Percentiles rank a stretch among this genome's conserved stretches.
phyloP scores from a whole-genome alignment of 441 rosid genomes.

The Corymbia citriodora region DNA sequence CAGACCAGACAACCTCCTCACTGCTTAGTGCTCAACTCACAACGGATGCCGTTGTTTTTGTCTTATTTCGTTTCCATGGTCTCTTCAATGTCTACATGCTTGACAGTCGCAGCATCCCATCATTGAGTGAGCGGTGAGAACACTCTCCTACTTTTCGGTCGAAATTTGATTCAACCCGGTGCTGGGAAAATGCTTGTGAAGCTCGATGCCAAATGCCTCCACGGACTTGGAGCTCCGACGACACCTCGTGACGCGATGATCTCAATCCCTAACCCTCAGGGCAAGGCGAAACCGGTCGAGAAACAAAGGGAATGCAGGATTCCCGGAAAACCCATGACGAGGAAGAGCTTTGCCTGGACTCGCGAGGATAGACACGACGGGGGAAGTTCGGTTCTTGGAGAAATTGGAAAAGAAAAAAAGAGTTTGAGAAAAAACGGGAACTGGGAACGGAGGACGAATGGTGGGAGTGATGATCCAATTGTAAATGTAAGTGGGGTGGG shows the following conservation, averaged over 20 bases:
- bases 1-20: neutral
- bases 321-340: slow-evolving; percentile 25
- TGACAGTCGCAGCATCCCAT: neutral
- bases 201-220: slow-evolving; percentile 41
- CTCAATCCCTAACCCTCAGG: slow-evolving; percentile 27
- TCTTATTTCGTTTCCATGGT: neutral
- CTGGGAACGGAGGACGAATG: slow-evolving; percentile 2
- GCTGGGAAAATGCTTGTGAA: slow-evolving; percentile 39
- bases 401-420: slow-evolving; percentile 13
- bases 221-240: slow-evolving; percentile 29
- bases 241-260: slow-evolving; percentile 26
- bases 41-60: too few species aligned
- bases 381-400: slow-evolving; percentile 11
- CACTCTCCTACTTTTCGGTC: neutral
- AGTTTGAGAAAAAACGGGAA: slow-evolving; percentile 25
- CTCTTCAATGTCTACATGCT: neutral
- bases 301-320: slow-evolving; percentile 17
- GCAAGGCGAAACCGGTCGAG: slow-evolving; percentile 26
- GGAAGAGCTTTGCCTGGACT: slow-evolving; percentile 13
- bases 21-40: too few species aligned
- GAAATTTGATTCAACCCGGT: neutral
- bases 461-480: slow-evolving; percentile 4
- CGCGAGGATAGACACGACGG: slow-evolving; percentile 13
- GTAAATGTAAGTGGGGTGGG: slow-evolving; percentile 11
- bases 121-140: neutral